Percentiles rank a stretch among this genome's conserved stretches.
Evolutionary conservation across 768 basidiomycete species (phyloP).

Genomic region (Fomitopsis pulvina): DNA sequence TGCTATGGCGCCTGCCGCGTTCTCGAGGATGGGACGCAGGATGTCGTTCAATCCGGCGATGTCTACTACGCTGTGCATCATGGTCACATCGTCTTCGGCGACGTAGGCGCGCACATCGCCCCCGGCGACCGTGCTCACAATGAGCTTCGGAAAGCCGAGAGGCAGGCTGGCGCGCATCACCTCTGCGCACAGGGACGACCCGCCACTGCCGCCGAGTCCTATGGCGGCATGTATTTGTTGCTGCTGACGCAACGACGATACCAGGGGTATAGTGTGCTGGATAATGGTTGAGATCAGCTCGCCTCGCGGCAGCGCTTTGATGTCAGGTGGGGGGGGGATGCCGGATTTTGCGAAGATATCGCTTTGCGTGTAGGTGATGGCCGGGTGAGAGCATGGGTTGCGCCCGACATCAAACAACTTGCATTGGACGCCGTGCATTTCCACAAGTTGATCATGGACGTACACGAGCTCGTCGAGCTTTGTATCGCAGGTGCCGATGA

Average conservation of each 20-base stretch:
- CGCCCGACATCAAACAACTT: conserved; percentile 16
- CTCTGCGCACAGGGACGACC: conserved; percentile 13
- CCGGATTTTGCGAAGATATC: conserved; percentile 5
- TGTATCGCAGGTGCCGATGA: conserved; percentile 19
- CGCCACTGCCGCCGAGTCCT: conserved; percentile 13
- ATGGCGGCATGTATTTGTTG: conserved; percentile 9
- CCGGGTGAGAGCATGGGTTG: conserved; percentile 8
- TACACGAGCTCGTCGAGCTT: conserved; percentile 17
- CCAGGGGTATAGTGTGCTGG: conserved; percentile 3
- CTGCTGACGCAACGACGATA: conserved; percentile 5
- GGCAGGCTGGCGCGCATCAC: conserved; percentile 12
- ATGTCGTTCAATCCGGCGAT: conserved; percentile 18
- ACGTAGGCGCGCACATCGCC: conserved; percentile 14
- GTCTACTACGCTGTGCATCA: conserved; percentile 17
- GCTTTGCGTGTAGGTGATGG: conserved; percentile 10
- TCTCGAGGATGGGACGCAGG: conserved; percentile 14
- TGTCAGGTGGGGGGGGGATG: conserved; percentile 3
- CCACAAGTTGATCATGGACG: conserved; percentile 7
- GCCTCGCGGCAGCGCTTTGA: conserved; percentile 8
- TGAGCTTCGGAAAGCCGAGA: conserved; percentile 17
- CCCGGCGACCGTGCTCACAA: conserved; percentile 17
- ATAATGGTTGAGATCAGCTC: conserved; percentile 11
- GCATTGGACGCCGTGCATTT: conserved; percentile 8
- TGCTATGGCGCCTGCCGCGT: conserved; percentile 14
- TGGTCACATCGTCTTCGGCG: conserved; percentile 12